Percentiles rank a stretch among this genome's conserved stretches.
phyloP scores from a whole-genome alignment of 768 basidiomycete genomes.

The Naematelia aurantialba region DNA sequence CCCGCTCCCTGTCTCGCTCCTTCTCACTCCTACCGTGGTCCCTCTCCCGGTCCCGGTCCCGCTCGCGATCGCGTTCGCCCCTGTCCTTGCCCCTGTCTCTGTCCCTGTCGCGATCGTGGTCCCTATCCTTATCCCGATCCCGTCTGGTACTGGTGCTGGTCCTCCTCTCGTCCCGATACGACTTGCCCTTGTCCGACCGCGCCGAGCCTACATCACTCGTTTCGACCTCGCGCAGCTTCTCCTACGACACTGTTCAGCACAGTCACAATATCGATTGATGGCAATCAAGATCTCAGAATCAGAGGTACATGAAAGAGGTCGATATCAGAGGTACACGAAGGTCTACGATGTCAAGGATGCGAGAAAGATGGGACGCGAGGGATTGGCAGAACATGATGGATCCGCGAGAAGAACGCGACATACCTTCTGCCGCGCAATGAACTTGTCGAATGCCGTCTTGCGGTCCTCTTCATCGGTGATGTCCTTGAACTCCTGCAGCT shows the following conservation, averaged over 20 bases:
- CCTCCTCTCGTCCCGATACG: constrained; percentile 9
- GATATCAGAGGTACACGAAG: background rate
- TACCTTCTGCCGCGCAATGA: constrained; percentile 85
- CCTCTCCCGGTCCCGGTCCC: constrained; percentile 3
- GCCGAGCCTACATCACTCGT: constrained; percentile 26
- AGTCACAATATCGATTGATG: background rate
- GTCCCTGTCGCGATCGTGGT: background rate
- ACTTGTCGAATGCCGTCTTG: constrained; percentile 78
- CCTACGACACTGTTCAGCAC: constrained; percentile 53
- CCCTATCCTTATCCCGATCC: background rate
- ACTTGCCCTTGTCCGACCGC: constrained; percentile 17
- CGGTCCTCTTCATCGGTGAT: constrained; percentile 80
- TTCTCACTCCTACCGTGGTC: constrained; percentile 7
- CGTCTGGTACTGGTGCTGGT: constrained; percentile 15
- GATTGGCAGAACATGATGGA: background rate
- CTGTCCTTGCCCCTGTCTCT: constrained; percentile 6
- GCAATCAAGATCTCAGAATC: background rate
- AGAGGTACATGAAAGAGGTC: background rate
- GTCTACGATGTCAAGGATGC: background rate
- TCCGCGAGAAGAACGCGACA: constrained; percentile 9
- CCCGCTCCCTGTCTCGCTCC: constrained; percentile 8
- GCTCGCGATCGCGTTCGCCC: background rate
- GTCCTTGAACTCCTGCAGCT: constrained; percentile 80
- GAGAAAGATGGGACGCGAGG: background rate
- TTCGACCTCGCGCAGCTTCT: constrained; percentile 61